Conservation (phyloP, 106 monocot species). For the Apostasia ramifera region DNA sequence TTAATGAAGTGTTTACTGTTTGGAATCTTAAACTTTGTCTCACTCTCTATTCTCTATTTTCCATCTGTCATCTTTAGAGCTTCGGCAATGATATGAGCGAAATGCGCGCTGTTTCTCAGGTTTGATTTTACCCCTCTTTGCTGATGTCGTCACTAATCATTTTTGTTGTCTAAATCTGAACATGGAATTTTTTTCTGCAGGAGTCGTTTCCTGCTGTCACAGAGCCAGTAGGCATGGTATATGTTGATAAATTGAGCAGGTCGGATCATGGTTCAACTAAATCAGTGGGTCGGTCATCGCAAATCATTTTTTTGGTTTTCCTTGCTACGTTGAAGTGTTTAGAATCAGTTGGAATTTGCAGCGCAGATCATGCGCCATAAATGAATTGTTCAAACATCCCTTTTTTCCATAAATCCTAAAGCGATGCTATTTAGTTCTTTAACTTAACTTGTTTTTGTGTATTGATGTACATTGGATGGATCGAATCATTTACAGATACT, state of each 20-base stretch:
- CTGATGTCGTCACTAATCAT: neutral
- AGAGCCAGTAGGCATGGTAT: constrained; percentile 29
- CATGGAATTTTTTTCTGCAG: constrained; percentile 10
- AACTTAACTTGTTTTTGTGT: neutral
- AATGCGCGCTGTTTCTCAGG: constrained; percentile 13
- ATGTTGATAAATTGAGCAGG: constrained; percentile 20
- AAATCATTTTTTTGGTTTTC: neutral
- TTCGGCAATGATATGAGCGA: constrained; percentile 7
- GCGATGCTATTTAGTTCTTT: neutral
- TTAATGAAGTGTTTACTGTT: too few relatives aligned
- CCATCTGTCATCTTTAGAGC: constrained; percentile 1
- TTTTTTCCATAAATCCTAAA: neutral
- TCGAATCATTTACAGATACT: constrained; percentile 15
- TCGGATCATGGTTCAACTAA: constrained; percentile 16
- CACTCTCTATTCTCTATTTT: neutral
- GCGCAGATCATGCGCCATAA: too few relatives aligned
- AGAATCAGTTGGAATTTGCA: too few relatives aligned
- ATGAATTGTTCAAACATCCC: neutral
- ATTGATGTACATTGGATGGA: neutral
- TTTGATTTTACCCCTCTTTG: neutral
- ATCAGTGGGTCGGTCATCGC: constrained; percentile 11
- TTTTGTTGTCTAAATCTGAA: neutral
- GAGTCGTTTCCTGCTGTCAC: constrained; percentile 21
- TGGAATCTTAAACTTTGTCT: too few relatives aligned
- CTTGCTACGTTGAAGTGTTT: neutral